A percentile compares a stretch with the other conserved stretches of the same genome.
These are phyloP conservation scores for Calonectria pseudoturangicola DNA, from an alignment of 2,329 filamentous ascomycete genomes.

Conservation along the genomic window DNA sequence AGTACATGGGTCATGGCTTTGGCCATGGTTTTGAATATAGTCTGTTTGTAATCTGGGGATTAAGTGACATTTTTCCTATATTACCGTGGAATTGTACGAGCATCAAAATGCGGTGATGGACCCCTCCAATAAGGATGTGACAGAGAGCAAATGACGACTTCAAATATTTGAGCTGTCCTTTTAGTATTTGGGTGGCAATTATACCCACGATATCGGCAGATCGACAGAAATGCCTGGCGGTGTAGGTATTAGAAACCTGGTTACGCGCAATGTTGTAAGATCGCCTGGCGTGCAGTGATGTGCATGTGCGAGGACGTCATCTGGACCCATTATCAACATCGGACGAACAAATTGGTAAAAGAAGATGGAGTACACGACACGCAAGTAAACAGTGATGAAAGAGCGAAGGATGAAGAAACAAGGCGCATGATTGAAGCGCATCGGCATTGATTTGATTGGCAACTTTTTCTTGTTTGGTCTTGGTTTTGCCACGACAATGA, in stretches of 20 bases:
- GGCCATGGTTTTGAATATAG: neutral
- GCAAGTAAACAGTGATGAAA: neutral
- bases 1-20: neutral
- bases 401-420: too few relatives aligned
- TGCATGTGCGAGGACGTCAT: constrained; percentile 8
- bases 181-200: neutral
- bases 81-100: neutral
- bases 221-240: neutral
- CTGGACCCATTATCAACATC: constrained; percentile 2
- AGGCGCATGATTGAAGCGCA: too few relatives aligned
- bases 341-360: constrained; percentile 2
- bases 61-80: neutral
- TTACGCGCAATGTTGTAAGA: constrained; percentile 6
- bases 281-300: constrained; percentile 6
- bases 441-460: too few relatives aligned
- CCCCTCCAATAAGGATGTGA: neutral
- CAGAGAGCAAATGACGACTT: neutral
- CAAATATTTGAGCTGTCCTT: neutral
- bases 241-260: neutral
- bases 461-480: too few relatives aligned
- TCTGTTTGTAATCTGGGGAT: neutral
- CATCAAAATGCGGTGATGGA: neutral
- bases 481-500: too few relatives aligned
- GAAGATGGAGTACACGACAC: neutral
- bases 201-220: too few relatives aligned